Evolutionary conservation across 441 rosid species (phyloP).

Genomic region (Pelargonium australe): DNA sequence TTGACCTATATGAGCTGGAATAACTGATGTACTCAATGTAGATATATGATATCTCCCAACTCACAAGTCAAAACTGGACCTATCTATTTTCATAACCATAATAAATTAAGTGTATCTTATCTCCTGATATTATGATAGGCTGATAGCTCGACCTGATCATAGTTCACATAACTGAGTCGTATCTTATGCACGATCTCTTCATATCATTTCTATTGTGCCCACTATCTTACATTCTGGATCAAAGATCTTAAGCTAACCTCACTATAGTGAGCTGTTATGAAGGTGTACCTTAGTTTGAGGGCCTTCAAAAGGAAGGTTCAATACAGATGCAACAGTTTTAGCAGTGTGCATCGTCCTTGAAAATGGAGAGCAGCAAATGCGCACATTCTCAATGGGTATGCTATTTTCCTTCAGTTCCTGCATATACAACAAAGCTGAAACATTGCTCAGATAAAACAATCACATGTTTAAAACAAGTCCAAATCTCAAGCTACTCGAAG

Average conservation of each 20-base stretch:
- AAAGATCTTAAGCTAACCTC: not conserved
- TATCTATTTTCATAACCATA: not conserved
- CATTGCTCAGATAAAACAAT: not conserved
- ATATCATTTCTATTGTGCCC: no score
- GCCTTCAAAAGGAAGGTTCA: conserved; percentile 60
- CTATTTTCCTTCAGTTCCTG: conserved; percentile 63
- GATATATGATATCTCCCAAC: no score
- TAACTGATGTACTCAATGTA: not conserved
- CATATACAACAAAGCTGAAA: conserved; percentile 9
- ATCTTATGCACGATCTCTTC: no score
- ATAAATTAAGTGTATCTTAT: not conserved
- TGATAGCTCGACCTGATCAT: not conserved
- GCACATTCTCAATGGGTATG: conserved; percentile 48
- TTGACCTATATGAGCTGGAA: not conserved
- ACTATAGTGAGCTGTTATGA: not conserved
- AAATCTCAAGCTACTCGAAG: not conserved
- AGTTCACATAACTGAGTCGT: no score
- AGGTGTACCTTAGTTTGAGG: conserved; percentile 68
- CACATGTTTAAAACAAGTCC: no score
- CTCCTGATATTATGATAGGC: not conserved
- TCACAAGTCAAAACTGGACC: not conserved
- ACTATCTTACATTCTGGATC: not conserved
- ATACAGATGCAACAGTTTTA: conserved; percentile 52
- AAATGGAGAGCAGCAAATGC: conserved; percentile 86
- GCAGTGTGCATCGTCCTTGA: conserved; percentile 85